Evolutionary conservation across 208 protist genomes (phyloP).

Genomic region (Wallacemonas sp.): DNA sequence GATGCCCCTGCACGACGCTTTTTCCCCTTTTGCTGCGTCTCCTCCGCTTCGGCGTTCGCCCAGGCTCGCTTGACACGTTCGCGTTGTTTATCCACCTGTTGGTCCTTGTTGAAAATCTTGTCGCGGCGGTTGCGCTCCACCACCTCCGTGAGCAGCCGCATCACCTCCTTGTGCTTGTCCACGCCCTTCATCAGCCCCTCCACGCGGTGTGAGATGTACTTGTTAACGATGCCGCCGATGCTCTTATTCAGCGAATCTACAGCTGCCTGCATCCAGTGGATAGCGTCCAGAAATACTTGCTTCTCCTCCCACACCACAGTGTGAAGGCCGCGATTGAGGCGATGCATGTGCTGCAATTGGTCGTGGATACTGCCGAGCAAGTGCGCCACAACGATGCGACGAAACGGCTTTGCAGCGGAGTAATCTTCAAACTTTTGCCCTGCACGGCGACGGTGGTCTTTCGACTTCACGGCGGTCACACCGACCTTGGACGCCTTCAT

Average conservation of each 20-base stretch:
- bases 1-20: background rate
- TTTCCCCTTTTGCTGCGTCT: background rate
- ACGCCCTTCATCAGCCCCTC: constrained; percentile 68
- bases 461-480: constrained; percentile 77
- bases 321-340: constrained; percentile 67
- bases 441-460: constrained; percentile 62
- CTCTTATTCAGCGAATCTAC: constrained; percentile 41
- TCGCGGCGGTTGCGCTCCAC: constrained; percentile 69
- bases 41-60: constrained; percentile 20
- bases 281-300: constrained; percentile 50
- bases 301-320: constrained; percentile 85
- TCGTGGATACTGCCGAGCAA: constrained; percentile 53
- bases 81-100: constrained; percentile 42
- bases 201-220: constrained; percentile 75
- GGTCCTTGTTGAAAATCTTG: constrained; percentile 60
- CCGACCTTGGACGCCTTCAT: constrained; percentile 75
- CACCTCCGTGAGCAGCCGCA: constrained; percentile 66
- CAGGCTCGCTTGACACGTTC: constrained; percentile 33
- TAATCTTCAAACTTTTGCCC: constrained; percentile 90
- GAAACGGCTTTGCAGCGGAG: constrained; percentile 85
- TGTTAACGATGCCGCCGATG: constrained; percentile 57
- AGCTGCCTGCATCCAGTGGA: constrained; percentile 53
- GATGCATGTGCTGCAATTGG: constrained; percentile 57
- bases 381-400: constrained; percentile 67
- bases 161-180: constrained; percentile 72